Percentiles rank a stretch among this genome's conserved stretches.
Conservation (phyloP, 2,329 filamentous ascomycete species). For the Reticulascus tulasneorum region DNA sequence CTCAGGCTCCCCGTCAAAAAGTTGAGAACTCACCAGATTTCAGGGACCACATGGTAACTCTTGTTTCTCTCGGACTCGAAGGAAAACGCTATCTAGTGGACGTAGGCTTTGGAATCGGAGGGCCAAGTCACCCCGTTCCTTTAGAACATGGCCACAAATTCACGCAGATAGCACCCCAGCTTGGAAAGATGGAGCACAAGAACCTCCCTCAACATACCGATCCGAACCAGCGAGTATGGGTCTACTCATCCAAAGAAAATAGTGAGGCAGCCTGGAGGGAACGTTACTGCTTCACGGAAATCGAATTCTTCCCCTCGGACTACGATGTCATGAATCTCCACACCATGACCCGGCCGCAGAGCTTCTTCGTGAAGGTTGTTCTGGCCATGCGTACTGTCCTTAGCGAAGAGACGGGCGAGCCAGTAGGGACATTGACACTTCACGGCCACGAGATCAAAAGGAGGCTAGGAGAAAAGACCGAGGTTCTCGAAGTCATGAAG, state of each 20-base stretch:
- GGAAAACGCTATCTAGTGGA: slow-evolving; percentile 48
- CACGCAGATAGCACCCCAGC: slow-evolving; percentile 37
- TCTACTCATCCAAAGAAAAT: slow-evolving; percentile 28
- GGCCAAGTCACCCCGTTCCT: slow-evolving; percentile 26
- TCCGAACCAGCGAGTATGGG: slow-evolving; percentile 31
- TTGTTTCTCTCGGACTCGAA: slow-evolving; percentile 52
- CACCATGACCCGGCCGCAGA: slow-evolving; percentile 28
- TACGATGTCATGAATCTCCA: slow-evolving; percentile 43
- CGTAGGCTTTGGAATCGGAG: slow-evolving; percentile 56
- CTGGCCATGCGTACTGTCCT: slow-evolving; percentile 28
- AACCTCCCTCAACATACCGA: slow-evolving; percentile 27
- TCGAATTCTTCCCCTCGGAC: slow-evolving; percentile 42
- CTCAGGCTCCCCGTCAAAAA: no score
- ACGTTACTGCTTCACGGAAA: slow-evolving; percentile 48
- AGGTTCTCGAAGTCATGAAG: slow-evolving; percentile 37
- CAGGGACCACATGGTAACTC: slow-evolving; percentile 57
- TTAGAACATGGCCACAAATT: slow-evolving; percentile 21
- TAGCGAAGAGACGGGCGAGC: slow-evolving; percentile 11
- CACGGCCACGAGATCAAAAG: slow-evolving; percentile 40
- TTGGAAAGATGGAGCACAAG: slow-evolving; percentile 39
- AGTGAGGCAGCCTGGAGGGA: slow-evolving; percentile 32
- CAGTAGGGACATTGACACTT: slow-evolving; percentile 39
- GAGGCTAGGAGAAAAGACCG: slow-evolving; percentile 30
- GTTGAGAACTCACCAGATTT: slow-evolving; percentile 24
- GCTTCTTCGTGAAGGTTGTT: slow-evolving; percentile 33